A percentile compares a stretch with the other conserved stretches of the same genome.
phyloP scores from a whole-genome alignment of 352 stramenopile genomes.

The Plasmopara halstedii region DNA sequence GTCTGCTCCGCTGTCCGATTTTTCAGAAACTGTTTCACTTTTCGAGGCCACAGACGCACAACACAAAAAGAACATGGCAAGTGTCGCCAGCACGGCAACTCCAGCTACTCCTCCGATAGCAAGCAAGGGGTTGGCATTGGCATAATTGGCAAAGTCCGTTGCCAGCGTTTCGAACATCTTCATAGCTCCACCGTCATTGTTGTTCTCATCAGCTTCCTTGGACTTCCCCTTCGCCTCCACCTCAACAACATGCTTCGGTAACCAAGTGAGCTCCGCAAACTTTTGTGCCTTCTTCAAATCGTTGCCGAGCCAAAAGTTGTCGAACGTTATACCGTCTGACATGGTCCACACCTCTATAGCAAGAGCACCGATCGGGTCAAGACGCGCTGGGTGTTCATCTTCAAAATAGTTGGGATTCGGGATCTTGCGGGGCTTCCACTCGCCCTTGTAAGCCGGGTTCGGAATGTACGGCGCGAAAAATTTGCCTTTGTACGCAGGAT shows the following conservation, averaged over 20 bases:
- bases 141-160: constrained; percentile 39
- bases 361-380: constrained; percentile 85
- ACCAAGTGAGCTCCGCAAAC: constrained; percentile 74
- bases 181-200: constrained; percentile 42
- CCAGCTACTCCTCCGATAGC: constrained; percentile 37
- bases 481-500: constrained; percentile 91
- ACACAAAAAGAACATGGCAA: constrained; percentile 53
- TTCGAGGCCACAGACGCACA: constrained; percentile 31
- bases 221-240: constrained; percentile 38
- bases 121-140: constrained; percentile 47
- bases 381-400: constrained; percentile 58
- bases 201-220: constrained; percentile 28
- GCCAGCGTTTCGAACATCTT: constrained; percentile 33
- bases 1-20: constrained; percentile 24
- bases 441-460: constrained; percentile 90
- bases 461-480: constrained; percentile 85
- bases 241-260: constrained; percentile 66
- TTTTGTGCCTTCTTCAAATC: constrained; percentile 68
- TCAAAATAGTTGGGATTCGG: constrained; percentile 87
- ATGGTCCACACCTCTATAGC: constrained; percentile 91
- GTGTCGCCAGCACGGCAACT: constrained; percentile 32
- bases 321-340: constrained; percentile 85
- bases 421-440: constrained; percentile 88
- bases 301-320: constrained; percentile 90
- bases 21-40: constrained; percentile 16